phyloP scores from a whole-genome alignment of 2,329 filamentous ascomycete genomes.

The Colletotrichum orchidophilum region DNA sequence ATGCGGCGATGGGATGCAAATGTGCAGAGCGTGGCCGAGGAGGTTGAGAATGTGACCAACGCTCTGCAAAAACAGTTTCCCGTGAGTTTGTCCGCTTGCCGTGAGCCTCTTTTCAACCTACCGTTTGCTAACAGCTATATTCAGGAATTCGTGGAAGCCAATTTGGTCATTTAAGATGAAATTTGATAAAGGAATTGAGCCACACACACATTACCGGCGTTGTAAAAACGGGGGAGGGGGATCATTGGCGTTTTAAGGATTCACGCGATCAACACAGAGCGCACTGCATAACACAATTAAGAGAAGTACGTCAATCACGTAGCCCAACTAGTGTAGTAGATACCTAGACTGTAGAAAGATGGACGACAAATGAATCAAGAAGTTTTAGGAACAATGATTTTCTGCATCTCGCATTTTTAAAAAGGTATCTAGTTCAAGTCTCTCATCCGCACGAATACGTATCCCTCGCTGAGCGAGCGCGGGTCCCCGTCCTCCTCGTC shows the following conservation, averaged over 20 bases:
- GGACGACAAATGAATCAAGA: not conserved
- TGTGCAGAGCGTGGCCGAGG: slow-evolving; percentile 85
- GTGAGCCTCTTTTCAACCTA: slow-evolving; percentile 33
- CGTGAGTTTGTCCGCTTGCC: slow-evolving; percentile 46
- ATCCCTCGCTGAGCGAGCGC: slow-evolving; percentile 58
- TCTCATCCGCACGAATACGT: slow-evolving; percentile 61
- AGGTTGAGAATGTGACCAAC: slow-evolving; percentile 87
- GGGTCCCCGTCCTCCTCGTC: slow-evolving; percentile 62
- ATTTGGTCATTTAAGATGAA: slow-evolving; percentile 53
- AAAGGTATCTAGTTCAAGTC: slow-evolving; percentile 56
- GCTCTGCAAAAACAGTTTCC: slow-evolving; percentile 84
- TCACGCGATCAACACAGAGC: slow-evolving; percentile 26
- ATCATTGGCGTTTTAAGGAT: slow-evolving; percentile 21
- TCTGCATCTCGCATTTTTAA: slow-evolving; percentile 11
- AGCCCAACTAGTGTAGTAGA: not conserved
- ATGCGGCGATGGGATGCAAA: slow-evolving; percentile 90
- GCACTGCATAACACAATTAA: slow-evolving; percentile 20
- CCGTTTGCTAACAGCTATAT: not conserved
- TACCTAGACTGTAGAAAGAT: not conserved
- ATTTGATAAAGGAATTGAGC: not conserved
- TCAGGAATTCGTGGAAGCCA: slow-evolving; percentile 65
- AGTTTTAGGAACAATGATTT: not conserved
- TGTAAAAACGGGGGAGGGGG: slow-evolving; percentile 3
- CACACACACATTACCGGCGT: slow-evolving; percentile 15
- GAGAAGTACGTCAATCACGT: not conserved